Conservation (phyloP, 2,329 filamentous ascomycete genomes). For the Diaporthe capsici region DNA sequence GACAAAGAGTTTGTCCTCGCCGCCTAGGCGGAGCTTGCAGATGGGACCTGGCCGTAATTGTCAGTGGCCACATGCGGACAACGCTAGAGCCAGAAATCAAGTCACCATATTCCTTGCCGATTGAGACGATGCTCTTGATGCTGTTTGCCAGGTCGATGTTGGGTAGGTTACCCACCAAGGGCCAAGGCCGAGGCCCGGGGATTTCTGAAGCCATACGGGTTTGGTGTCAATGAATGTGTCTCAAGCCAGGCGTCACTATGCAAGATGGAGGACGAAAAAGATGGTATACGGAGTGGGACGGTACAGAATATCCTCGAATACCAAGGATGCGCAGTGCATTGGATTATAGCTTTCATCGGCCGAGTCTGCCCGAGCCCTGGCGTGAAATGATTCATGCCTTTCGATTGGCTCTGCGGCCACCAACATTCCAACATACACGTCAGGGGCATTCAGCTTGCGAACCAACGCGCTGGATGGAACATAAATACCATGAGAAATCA, state of each 20-base stretch:
- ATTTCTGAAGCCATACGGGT: background rate
- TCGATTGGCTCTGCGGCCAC: background rate
- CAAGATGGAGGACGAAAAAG: background rate
- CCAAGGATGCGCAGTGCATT: background rate
- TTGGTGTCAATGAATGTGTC: background rate
- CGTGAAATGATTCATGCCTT: background rate
- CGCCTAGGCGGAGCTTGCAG: conserved; percentile 12
- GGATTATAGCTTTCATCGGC: background rate
- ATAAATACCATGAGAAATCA: too few species aligned
- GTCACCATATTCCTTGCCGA: background rate
- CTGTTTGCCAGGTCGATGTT: conserved; percentile 7
- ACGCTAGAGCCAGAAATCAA: background rate
- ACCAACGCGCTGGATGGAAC: background rate
- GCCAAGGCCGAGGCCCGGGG: background rate
- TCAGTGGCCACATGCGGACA: background rate
- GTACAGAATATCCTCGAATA: background rate
- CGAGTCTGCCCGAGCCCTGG: background rate
- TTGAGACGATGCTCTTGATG: background rate
- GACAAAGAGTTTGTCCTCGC: conserved; percentile 17
- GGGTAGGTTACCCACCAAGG: background rate
- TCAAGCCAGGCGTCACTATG: background rate
- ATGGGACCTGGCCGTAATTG: conserved; percentile 11
- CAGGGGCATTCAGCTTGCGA: background rate
- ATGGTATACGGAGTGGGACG: too few species aligned
- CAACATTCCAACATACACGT: background rate